Evolutionary conservation across 2,329 filamentous ascomycete species (phyloP), one percentile per base, ranked within the genome.

Genomic region (Pestalotiopsis fici): DNA sequence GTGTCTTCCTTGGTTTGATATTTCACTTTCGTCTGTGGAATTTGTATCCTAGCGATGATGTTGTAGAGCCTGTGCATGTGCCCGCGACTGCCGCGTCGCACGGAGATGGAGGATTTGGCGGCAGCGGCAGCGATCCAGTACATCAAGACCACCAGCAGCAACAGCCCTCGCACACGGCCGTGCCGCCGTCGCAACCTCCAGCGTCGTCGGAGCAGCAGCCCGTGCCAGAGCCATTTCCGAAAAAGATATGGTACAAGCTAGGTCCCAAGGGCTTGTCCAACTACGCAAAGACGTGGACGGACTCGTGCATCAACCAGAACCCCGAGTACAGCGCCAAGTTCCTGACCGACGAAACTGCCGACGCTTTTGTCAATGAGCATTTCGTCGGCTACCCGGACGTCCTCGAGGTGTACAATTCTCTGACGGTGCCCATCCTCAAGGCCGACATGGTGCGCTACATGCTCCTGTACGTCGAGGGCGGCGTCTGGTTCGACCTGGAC

Each of bases 281-380:
- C 21, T 69, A 78, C 6, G 71, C 72, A 7, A 70, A 70, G 47
- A 62, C 65, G 18, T 80, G 78, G 77, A 78, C 77, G 13, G 69
- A 76, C 39, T 76, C 65, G 27, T 79, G 77, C 66, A 73, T 78
- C 50, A 27, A 67, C 3, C 68, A 70, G 23, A 78, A 78, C 60
- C 71, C 76, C 1, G 65, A 39, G 4, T 77, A 75, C 61, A n/a
- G 69, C 55, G 65, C 67, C 25, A 70, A 75, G 64, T 75, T 75
- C 61, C 63, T 78, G 43, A 76, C 72, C 3, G 76, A 79, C 43
- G 63, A 43, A 2, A 69, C 71, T 1, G 71, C 62, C 25, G 71
- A 74, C 39, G 91, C 91, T 71, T 85, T 80, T 63, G 85, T 88
- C 71, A 91, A 91, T 68, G 88, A 91, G 73, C 91, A 88, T 0